Conservation (phyloP, 1,284 basidiomycete genomes). For the Pseudozyma sp. region DNA sequence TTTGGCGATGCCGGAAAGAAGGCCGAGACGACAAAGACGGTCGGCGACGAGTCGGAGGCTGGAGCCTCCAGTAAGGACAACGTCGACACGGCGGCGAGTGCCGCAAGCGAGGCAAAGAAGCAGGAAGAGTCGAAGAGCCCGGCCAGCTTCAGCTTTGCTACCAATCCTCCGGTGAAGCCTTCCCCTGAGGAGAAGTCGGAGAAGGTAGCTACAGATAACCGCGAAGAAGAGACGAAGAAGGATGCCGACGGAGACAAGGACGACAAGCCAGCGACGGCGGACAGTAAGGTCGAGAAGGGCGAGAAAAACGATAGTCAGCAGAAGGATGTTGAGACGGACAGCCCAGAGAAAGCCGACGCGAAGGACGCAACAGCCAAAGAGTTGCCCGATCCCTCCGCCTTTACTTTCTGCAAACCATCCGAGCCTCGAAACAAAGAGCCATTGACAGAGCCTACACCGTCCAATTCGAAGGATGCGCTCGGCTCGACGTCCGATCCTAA, state of each 20-base stretch:
- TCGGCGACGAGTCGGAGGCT: slow-evolving; percentile 1
- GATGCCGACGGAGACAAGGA: too few relatives aligned
- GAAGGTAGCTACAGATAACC: background rate
- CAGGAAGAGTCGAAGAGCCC: background rate
- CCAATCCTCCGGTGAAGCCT: slow-evolving; percentile 8
- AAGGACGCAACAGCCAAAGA: slow-evolving; percentile 8
- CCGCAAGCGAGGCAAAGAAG: background rate
- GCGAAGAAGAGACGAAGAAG: background rate
- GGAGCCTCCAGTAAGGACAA: slow-evolving; percentile 10
- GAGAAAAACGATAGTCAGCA: background rate
- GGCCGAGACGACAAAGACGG: slow-evolving; percentile 2
- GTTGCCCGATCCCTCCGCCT: slow-evolving; percentile 18
- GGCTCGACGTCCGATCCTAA: slow-evolving; percentile 6
- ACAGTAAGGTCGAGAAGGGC: too few relatives aligned
- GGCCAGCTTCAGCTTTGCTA: slow-evolving; percentile 17
- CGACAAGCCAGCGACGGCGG: too few relatives aligned
- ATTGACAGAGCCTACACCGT: slow-evolving; percentile 6
- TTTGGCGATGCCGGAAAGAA: slow-evolving; percentile 18
- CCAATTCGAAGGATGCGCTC: background rate
- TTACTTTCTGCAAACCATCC: slow-evolving; percentile 35
- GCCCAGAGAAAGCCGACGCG: background rate
- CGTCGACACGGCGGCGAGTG: background rate
- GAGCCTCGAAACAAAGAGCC: slow-evolving; percentile 34
- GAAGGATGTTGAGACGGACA: background rate
- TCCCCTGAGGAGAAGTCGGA: slow-evolving; percentile 5